These are phyloP conservation scores for Collariella sp. DNA, from an alignment of 495 filamentous ascomycete genomes.

Conservation along the genomic window DNA sequence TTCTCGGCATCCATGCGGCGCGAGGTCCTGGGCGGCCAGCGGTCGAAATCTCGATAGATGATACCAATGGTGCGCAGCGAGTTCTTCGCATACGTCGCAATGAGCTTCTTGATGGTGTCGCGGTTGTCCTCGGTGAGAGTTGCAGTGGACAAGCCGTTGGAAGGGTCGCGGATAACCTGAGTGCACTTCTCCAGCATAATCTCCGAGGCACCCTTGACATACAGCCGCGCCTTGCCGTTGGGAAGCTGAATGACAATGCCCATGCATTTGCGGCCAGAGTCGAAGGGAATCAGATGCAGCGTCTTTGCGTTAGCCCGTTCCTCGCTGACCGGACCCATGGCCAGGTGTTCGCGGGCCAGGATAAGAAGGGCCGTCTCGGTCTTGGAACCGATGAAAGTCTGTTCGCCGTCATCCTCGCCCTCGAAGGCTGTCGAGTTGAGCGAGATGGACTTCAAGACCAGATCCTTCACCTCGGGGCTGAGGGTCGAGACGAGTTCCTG, in stretches of 20 bases:
- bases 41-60: slow-evolving; percentile 78
- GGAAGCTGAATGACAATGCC: slow-evolving; percentile 61
- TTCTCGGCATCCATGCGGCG: slow-evolving; percentile 59
- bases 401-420: slow-evolving; percentile 61
- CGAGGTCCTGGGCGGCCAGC: slow-evolving; percentile 71
- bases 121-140: slow-evolving; percentile 51
- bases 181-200: slow-evolving; percentile 69
- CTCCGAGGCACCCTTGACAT: slow-evolving; percentile 85
- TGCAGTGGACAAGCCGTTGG: slow-evolving; percentile 44
- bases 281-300: slow-evolving; percentile 73
- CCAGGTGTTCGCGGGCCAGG: slow-evolving; percentile 68
- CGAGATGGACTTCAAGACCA: slow-evolving; percentile 66
- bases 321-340: slow-evolving; percentile 60
- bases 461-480: slow-evolving; percentile 47
- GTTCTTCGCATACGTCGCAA: slow-evolving; percentile 66
- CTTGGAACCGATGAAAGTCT: slow-evolving; percentile 77
- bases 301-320: slow-evolving; percentile 61
- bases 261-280: slow-evolving; percentile 85
- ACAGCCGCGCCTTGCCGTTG: slow-evolving; percentile 58
- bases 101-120: slow-evolving; percentile 53
- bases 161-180: slow-evolving; percentile 63
- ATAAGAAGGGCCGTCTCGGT: slow-evolving; percentile 77
- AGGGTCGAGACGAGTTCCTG: slow-evolving; percentile 42
- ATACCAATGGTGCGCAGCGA: slow-evolving; percentile 84
- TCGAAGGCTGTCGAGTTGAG: slow-evolving; percentile 89